These are phyloP conservation scores for Macaranga tanarius DNA, from an alignment of 441 rosid species.

Conservation along the genomic window DNA sequence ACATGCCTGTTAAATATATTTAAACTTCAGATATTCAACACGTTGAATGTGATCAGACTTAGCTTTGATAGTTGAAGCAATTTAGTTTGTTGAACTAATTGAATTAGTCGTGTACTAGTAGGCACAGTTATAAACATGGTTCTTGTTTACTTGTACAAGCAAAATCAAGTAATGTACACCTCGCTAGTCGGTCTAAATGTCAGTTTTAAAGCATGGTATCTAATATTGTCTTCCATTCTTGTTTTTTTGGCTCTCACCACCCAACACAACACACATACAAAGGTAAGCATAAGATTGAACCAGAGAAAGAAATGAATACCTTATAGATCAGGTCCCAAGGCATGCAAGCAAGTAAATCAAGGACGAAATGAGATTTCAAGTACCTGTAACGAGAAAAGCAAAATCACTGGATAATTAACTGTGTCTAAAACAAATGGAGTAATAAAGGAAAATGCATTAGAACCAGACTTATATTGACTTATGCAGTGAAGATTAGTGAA, in stretches of 20 bases:
- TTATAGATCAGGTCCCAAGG: constrained; percentile 92
- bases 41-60: too few relatives aligned
- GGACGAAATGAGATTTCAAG: constrained; percentile 68
- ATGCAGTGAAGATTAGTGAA: background rate
- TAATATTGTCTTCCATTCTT: too few relatives aligned
- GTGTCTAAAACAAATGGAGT: too few relatives aligned
- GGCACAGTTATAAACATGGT: too few relatives aligned
- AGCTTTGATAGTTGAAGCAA: too few relatives aligned
- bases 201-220: too few relatives aligned
- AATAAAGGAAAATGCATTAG: background rate
- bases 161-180: too few relatives aligned
- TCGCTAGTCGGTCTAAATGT: too few relatives aligned
- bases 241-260: too few relatives aligned
- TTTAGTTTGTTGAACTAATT: too few relatives aligned
- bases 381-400: constrained; percentile 47
- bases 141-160: too few relatives aligned
- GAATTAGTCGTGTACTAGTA: too few relatives aligned
- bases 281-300: background rate
- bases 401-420: background rate
- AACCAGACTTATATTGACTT: background rate
- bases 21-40: background rate
- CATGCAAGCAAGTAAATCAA: constrained; percentile 77
- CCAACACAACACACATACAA: constrained; percentile 6
- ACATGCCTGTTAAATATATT: constrained; percentile 42
- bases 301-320: constrained; percentile 38